Evolutionary conservation across 345 rosid genomes (phyloP).

Genomic region (Draba incana): DNA sequence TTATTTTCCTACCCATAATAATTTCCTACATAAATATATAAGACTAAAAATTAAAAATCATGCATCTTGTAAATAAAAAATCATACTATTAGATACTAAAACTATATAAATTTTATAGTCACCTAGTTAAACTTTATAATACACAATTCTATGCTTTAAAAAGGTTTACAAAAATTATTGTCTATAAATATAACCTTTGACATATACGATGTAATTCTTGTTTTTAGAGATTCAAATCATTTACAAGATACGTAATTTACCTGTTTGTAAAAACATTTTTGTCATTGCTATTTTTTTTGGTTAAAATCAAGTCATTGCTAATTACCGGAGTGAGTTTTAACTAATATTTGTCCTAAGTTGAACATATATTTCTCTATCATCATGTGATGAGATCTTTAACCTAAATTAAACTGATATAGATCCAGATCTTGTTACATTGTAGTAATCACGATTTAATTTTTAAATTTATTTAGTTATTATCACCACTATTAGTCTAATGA

Average conservation of each 20-base stretch:
- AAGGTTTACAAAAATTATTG: neutral
- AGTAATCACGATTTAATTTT: slow-evolving; percentile 27
- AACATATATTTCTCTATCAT: slow-evolving; percentile 14
- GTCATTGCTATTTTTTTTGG: neutral
- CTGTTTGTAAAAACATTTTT: neutral
- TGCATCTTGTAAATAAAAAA: too few species aligned
- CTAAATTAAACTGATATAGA: slow-evolving; percentile 37
- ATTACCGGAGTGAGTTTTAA: neutral
- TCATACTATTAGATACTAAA: too few species aligned
- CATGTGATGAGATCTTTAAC: slow-evolving; percentile 41
- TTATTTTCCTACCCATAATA: too few species aligned
- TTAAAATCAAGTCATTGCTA: neutral
- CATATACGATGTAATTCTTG: neutral
- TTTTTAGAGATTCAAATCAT: neutral
- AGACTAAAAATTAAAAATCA: too few species aligned
- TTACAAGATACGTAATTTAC: neutral
- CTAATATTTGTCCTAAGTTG: slow-evolving; percentile 19
- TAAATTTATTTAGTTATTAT: too few species aligned
- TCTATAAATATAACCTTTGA: too few species aligned
- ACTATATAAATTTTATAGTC: too few species aligned
- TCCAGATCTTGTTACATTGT: slow-evolving; percentile 36
- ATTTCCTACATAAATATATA: too few species aligned
- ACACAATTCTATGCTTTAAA: neutral
- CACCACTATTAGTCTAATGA: too few species aligned
- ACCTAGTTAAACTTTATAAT: neutral